Base-by-base conservation (phyloP, 2,329 filamentous ascomycete species). In the Chrysoporthe puriensis region DNA sequence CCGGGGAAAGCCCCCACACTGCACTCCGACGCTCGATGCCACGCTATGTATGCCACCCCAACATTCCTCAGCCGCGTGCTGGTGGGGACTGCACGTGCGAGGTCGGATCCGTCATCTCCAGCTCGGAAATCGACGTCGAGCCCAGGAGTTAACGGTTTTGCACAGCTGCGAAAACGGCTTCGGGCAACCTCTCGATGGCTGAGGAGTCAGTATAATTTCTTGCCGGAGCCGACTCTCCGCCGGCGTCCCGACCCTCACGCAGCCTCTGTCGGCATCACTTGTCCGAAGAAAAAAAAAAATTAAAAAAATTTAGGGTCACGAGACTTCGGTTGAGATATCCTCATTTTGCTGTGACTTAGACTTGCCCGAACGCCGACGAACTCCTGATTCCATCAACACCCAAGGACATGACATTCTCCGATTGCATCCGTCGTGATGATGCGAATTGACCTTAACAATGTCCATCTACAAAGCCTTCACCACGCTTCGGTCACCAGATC, bases 401-500 rank as follows among this genome's bases (percentile, higher is more conserved):
- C n/a, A 21, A 42, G 7, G 11, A 58, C n/a, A 58, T 6, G 32
- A 54, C 36, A 3, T 18, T 42, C 34, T 44, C 40, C 21, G 2
- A 32, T 34, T 7, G 48, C 42, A 34, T 11, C 5, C 40, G 21
- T 48, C 36, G n/a, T 56, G 26, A 13, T 13, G 11, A 46, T 44
- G 16, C 32, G 56, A 18, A 21, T 26, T 14, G 36, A 11, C 40
- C 54, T 14, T 14, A 16, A 6, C 13, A 26, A 44, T 14, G n/a
- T 1, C 11, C 44, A 40, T 8, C 14, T 2, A 1, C 48, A 5
- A 40, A 32, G 13, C n/a, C 46, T 16, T 18, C 32, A 2, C 16
- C 54, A 14, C 73, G 71, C 66, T 14, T 21, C 34, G 68, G 70
- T 70, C 73, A 87, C 85, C 85, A 87, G 58, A 85, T 82, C 40